phyloP scores from a whole-genome alignment of 2,329 filamentous ascomycete genomes.

The Didymella exigua region DNA sequence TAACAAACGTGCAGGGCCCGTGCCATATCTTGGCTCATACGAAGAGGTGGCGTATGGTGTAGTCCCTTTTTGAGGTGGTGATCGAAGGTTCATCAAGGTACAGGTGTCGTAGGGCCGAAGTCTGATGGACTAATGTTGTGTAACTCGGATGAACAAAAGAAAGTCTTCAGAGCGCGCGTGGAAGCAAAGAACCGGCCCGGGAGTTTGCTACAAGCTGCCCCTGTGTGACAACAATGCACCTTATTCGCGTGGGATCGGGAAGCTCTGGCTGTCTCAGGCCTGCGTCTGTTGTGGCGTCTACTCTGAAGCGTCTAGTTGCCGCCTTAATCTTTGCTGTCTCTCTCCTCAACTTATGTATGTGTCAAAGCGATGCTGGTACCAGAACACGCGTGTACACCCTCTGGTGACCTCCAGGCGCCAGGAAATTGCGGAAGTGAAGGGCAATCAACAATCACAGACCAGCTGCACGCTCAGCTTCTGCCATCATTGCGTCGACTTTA shows the following conservation, averaged over 20 bases:
- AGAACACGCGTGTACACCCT: neutral
- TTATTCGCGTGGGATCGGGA: neutral
- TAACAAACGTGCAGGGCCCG: slow-evolving; percentile 3
- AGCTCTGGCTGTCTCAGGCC: neutral
- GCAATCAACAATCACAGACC: neutral
- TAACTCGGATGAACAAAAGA: neutral
- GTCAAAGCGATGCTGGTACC: neutral
- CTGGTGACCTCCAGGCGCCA: too few species aligned
- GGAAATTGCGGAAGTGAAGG: neutral
- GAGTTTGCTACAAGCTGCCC: neutral
- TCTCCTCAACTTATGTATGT: neutral
- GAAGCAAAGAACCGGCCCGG: neutral
- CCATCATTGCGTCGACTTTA: slow-evolving; percentile 43
- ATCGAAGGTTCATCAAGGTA: neutral
- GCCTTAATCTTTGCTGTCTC: neutral
- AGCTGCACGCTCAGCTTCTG: neutral
- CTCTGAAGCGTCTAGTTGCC: neutral
- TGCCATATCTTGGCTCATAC: neutral
- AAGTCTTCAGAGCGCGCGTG: neutral
- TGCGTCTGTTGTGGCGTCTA: neutral
- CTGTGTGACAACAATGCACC: neutral
- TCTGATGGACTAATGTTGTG: neutral
- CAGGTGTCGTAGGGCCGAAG: neutral
- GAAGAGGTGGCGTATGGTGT: neutral
- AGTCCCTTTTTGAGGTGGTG: neutral